These are phyloP conservation scores for Sugiyamaella smithiae DNA, from an alignment of 805 yeast species.

Conservation along the genomic window DNA sequence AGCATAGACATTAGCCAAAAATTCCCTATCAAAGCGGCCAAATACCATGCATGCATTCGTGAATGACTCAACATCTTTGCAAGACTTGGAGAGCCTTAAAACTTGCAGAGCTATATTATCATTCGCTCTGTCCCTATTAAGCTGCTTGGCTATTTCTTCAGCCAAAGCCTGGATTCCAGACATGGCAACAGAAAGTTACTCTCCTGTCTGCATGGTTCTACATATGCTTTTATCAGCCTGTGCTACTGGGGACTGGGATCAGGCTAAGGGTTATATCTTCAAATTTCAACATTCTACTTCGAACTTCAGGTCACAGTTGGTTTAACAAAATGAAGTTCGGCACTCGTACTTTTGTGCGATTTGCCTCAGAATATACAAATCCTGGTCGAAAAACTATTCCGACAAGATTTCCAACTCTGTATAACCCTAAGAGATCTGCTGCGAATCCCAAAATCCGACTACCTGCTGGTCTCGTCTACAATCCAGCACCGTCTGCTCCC, in stretches of 20 bases:
- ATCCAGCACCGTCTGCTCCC: conserved; percentile 66
- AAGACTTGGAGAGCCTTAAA: conserved; percentile 20
- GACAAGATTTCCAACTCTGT: conserved; percentile 50
- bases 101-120: conserved; percentile 23
- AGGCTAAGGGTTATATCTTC: not conserved
- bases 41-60: conserved; percentile 25
- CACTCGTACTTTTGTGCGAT: conserved; percentile 8
- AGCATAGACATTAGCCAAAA: conserved; percentile 21
- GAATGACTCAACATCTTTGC: conserved; percentile 18
- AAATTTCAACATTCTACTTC: conserved; percentile 6
- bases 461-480: conserved; percentile 57
- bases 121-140: conserved; percentile 23
- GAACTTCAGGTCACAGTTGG: too few species aligned
- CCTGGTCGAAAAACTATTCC: conserved; percentile 13
- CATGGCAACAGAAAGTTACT: too few species aligned
- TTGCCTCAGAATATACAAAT: conserved; percentile 12
- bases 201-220: too few species aligned
- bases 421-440: conserved; percentile 61
- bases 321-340: not conserved
- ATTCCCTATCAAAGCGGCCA: conserved; percentile 27
- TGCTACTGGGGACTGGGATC: too few species aligned
- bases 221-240: too few species aligned
- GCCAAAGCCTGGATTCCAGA: conserved; percentile 16
- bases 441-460: conserved; percentile 57
- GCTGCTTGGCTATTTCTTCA: conserved; percentile 23